Conservation (phyloP, 2,329 filamentous ascomycete genomes). For the Colletotrichum spinosum region DNA sequence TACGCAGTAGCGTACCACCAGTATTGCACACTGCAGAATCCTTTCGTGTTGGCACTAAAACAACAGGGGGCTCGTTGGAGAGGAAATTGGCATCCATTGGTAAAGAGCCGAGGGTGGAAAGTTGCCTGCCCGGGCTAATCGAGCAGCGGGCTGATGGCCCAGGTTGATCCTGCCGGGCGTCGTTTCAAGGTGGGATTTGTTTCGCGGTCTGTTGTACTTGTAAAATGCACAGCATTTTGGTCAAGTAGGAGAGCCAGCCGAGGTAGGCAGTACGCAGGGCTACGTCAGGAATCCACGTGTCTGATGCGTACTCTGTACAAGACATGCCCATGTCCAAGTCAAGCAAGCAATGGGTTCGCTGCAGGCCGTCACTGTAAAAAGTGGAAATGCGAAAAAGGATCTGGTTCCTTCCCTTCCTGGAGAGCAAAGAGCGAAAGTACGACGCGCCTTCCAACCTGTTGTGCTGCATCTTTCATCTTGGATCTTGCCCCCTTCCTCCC, state of each 20-base stretch:
- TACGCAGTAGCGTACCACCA: not conserved
- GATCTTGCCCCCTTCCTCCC: too few species aligned
- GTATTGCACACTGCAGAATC: not conserved
- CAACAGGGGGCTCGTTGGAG: not conserved
- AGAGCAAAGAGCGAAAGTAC: too few species aligned
- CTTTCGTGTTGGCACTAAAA: not conserved
- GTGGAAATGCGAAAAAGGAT: slow-evolving; percentile 26
- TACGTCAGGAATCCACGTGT: too few species aligned
- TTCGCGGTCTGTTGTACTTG: slow-evolving; percentile 13
- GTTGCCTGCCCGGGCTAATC: not conserved
- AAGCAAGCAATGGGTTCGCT: not conserved
- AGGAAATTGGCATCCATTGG: not conserved
- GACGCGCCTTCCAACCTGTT: too few species aligned
- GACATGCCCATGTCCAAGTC: too few species aligned
- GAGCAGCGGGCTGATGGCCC: not conserved
- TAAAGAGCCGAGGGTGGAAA: not conserved
- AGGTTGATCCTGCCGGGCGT: slow-evolving; percentile 13
- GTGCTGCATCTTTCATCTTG: too few species aligned
- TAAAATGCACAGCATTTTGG: not conserved
- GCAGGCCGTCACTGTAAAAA: slow-evolving; percentile 11
- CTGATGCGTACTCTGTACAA: too few species aligned
- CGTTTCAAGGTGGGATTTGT: slow-evolving; percentile 30
- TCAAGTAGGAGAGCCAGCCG: not conserved
- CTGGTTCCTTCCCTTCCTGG: not conserved
- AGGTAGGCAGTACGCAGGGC: too few species aligned